Base-by-base conservation (phyloP, 2,329 filamentous ascomycete genomes). In the Colletotrichum graminicola region DNA sequence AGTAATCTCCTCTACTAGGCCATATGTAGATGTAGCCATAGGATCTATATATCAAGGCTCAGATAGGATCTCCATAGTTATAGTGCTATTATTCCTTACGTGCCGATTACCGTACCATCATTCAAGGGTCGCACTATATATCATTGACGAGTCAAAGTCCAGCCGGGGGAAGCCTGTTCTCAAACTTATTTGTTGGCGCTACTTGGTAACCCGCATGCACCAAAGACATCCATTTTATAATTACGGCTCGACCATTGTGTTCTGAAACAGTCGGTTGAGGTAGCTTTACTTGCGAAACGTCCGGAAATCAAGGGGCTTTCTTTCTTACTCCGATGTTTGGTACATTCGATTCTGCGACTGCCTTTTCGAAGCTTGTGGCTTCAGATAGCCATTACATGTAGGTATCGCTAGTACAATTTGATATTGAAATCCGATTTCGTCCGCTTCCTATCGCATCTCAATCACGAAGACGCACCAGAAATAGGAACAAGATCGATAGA, bases 401-500 rank as follows among this genome's bases (percentile, higher is more conserved):
- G 14, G 8, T 32, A 16, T 8, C 14, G 1, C 3, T 2, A 3
- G 3, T 7, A 4, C 14, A 52, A 52, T 32, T 16, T 10, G 16
- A 10, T 29, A 21, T 10, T 5, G 14, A 5, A 29, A 21, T 8
- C 16, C 10, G 23, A 21, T 7, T 10, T 11, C 5, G 29, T 51
- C 23, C 49, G 2, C 3, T 21, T 6, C 45, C 26, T 10, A 5
- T 11, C 10, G 21, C 21, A 8, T 36, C 7, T 4, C 11, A 36
- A 14, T 59, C 23, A 47, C 14, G 29, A 49, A 7, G 66, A 55
- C 3, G 39, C 47, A 23, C 54, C 54, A 8, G 68, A 71, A 5
- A 72, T 34, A 1, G 70, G 70, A 11, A 71, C 16, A 5, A 66
- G 18, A 3, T 65, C 51, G 36, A 72, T 72, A 18, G 45, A 51